These are phyloP conservation scores for Endotrypanum monterogeii DNA, from an alignment of 208 protist genomes.

Conservation along the genomic window DNA sequence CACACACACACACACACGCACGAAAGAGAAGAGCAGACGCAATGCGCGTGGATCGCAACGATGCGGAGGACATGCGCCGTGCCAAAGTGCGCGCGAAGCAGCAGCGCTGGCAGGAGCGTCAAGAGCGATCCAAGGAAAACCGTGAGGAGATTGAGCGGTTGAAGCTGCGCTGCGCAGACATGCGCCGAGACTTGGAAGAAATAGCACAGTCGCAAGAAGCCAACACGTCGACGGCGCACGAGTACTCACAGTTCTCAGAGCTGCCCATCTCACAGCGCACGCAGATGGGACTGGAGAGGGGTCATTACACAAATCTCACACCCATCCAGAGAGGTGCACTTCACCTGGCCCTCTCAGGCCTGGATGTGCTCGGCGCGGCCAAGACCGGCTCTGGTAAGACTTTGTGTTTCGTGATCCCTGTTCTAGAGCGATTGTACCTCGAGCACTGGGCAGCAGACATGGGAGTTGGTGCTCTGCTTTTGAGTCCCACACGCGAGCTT, in stretches of 20 bases:
- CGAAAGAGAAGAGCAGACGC: not conserved
- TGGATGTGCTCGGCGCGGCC: constrained; percentile 98
- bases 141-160: constrained; percentile 73
- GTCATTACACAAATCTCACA: constrained; percentile 95
- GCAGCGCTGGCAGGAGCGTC: constrained; percentile 76
- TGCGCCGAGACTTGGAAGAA: constrained; percentile 52
- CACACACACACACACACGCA: not conserved
- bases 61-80: constrained; percentile 39
- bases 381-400: constrained; percentile 99
- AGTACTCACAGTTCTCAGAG: constrained; percentile 72
- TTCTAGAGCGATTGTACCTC: constrained; percentile 93
- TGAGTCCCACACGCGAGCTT: constrained; percentile 99
- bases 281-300: constrained; percentile 89
- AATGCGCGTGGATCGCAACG: constrained; percentile 35
- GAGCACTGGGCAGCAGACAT: constrained; percentile 90
- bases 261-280: constrained; percentile 93
- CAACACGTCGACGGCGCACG: constrained; percentile 47
- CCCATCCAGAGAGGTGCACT: constrained; percentile 96
- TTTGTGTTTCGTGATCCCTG: constrained; percentile 98
- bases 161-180: constrained; percentile 33
- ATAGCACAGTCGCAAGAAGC: constrained; percentile 45
- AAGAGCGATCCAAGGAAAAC: constrained; percentile 78
- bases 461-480: constrained; percentile 97
- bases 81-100: constrained; percentile 58
- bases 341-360: constrained; percentile 93